phyloP scores from a whole-genome alignment of 2,329 filamentous ascomycete genomes.

The Helicocarpus griseus region DNA sequence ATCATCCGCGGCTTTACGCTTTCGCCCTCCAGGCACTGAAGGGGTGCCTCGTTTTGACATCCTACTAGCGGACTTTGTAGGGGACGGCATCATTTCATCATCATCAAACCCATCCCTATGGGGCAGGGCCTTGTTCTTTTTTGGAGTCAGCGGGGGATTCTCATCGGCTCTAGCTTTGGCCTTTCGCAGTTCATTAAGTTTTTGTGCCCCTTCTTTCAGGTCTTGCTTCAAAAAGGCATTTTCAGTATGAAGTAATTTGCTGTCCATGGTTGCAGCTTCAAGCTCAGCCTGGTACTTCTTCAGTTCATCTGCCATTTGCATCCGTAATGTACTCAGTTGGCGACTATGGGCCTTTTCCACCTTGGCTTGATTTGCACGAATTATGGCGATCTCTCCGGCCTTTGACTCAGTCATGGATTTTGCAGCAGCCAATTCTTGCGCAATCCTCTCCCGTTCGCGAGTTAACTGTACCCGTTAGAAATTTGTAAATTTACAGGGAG shows the following conservation, averaged over 20 bases:
- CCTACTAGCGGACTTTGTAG: constrained; percentile 38
- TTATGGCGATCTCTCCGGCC: constrained; percentile 52
- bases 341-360: constrained; percentile 44
- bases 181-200: constrained; percentile 33
- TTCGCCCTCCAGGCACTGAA: constrained; percentile 48
- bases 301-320: constrained; percentile 43
- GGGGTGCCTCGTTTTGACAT: constrained; percentile 46
- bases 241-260: constrained; percentile 48
- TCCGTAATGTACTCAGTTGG: constrained; percentile 43
- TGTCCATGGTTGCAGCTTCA: constrained; percentile 44
- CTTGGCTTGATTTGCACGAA: constrained; percentile 49
- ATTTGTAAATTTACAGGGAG: neutral
- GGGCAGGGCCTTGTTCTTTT: constrained; percentile 37
- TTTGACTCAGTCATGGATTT: constrained; percentile 39
- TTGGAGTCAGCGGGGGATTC: constrained; percentile 40
- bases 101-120: constrained; percentile 57
- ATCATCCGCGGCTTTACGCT: constrained; percentile 42
- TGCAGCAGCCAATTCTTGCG: constrained; percentile 29
- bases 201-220: constrained; percentile 45
- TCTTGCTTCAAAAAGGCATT: constrained; percentile 54
- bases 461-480: constrained; percentile 21
- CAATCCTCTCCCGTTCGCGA: constrained; percentile 31
- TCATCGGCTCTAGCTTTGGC: constrained; percentile 27
- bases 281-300: constrained; percentile 46
- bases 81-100: constrained; percentile 48